Conservation (phyloP, 257 asterid species). For the Anisodus acutangulus region DNA sequence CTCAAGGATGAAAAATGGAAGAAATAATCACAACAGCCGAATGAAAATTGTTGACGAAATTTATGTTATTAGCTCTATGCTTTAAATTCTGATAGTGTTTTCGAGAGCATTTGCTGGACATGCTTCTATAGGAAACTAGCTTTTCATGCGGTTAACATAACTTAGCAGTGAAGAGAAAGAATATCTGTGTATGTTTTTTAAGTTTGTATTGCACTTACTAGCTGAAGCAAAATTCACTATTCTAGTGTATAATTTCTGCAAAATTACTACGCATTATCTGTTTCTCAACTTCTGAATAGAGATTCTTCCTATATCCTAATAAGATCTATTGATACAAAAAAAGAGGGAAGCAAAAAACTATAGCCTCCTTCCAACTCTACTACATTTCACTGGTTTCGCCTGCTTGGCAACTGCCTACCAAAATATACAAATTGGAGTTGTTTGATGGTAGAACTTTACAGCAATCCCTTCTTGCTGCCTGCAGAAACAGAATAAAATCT, state of each 20-base stretch:
- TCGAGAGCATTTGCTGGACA: background rate
- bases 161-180: background rate
- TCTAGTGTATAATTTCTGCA: constrained; percentile 13
- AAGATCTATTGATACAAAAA: constrained; percentile 4
- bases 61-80: background rate
- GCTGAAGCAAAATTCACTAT: background rate
- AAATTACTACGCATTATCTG: background rate
- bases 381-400: constrained; percentile 30
- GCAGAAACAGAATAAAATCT: constrained; percentile 24
- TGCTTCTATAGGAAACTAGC: background rate
- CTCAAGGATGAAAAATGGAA: background rate
- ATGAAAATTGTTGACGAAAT: background rate
- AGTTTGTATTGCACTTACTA: background rate
- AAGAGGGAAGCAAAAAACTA: constrained; percentile 2
- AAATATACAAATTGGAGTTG: constrained; percentile 27
- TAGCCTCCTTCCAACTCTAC: constrained; percentile 4
- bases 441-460: constrained; percentile 31
- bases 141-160: background rate
- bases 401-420: constrained; percentile 12
- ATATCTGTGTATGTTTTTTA: background rate
- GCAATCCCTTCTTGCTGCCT: constrained; percentile 40
- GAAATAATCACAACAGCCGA: background rate
- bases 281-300: constrained; percentile 11
- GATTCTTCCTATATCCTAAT: constrained; percentile 10
- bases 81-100: background rate